Percentiles rank a stretch among this genome's conserved stretches.
Evolutionary conservation across 805 yeast genomes (phyloP).

Genomic region (Candida krabiensis): DNA sequence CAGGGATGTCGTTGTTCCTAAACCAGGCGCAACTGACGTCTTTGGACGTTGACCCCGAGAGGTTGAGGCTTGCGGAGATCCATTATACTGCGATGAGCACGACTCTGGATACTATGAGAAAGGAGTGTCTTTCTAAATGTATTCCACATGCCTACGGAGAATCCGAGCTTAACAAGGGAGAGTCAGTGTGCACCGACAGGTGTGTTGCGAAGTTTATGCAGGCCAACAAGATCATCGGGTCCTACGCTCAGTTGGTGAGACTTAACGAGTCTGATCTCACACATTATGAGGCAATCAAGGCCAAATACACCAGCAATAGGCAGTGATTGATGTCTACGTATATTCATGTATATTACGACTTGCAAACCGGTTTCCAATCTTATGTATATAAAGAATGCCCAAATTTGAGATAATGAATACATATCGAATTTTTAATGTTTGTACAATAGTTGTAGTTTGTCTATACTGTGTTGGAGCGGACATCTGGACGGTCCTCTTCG

Average conservation of each 20-base stretch:
- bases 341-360: background rate
- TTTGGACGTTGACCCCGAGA: slow-evolving; percentile 58
- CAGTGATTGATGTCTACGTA: background rate
- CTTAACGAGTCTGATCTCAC: slow-evolving; percentile 43
- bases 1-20: slow-evolving; percentile 74
- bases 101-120: slow-evolving; percentile 49
- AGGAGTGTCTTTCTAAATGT: slow-evolving; percentile 73
- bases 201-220: slow-evolving; percentile 83
- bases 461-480: slow-evolving; percentile 1
- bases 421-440: too few species aligned
- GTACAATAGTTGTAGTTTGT: background rate
- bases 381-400: slow-evolving; percentile 5
- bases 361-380: background rate
- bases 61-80: slow-evolving; percentile 60
- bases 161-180: slow-evolving; percentile 82
- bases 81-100: slow-evolving; percentile 66
- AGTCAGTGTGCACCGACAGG: slow-evolving; percentile 75
- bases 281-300: slow-evolving; percentile 28
- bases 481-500: slow-evolving; percentile 1
- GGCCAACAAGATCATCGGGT: slow-evolving; percentile 66
- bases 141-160: slow-evolving; percentile 85
- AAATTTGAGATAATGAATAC: slow-evolving; percentile 5
- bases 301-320: slow-evolving; percentile 13
- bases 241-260: slow-evolving; percentile 42
- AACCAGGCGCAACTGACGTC: slow-evolving; percentile 40